Percentiles rank a stretch among this genome's conserved stretches.
phyloP scores from a whole-genome alignment of 345 rosid genomes.

The Moringa oleifera region DNA sequence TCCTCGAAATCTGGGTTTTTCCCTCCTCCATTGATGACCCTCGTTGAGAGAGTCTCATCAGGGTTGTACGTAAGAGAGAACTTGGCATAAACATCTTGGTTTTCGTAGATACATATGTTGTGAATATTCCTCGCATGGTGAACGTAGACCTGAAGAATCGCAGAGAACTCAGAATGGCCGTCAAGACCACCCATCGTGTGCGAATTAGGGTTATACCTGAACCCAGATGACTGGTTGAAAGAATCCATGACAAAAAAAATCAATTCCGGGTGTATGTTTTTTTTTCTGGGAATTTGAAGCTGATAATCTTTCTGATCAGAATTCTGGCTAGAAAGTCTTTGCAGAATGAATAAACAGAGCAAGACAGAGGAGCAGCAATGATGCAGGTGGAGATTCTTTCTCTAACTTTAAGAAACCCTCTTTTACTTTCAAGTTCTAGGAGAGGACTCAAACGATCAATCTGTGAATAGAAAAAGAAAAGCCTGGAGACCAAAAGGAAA shows the following conservation, averaged over 20 bases:
- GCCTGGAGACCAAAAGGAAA: background rate
- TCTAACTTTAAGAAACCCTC: too few species aligned
- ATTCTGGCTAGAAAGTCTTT: background rate
- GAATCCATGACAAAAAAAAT: constrained; percentile 40
- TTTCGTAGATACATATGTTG: constrained; percentile 93
- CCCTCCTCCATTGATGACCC: constrained; percentile 75
- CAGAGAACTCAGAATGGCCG: constrained; percentile 39
- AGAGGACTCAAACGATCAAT: background rate
- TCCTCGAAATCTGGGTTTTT: constrained; percentile 88
- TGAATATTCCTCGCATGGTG: constrained; percentile 94
- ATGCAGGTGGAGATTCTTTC: background rate
- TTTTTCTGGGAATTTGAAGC: too few species aligned
- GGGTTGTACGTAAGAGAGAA: constrained; percentile 91
- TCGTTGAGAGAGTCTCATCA: constrained; percentile 73
- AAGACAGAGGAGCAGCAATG: constrained; percentile 6
- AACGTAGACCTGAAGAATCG: constrained; percentile 67
- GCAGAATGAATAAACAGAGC: background rate
- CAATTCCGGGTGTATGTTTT: background rate
- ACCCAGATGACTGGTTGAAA: constrained; percentile 42
- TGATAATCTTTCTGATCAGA: background rate
- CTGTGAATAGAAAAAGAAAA: background rate
- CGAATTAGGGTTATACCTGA: constrained; percentile 30
- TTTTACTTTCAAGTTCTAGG: background rate
- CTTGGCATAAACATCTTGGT: constrained; percentile 94
- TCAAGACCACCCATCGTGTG: constrained; percentile 24